Percentiles rank a stretch among this genome's conserved stretches.
Conservation (phyloP, 345 rosid genomes). For the Salix caprea region DNA sequence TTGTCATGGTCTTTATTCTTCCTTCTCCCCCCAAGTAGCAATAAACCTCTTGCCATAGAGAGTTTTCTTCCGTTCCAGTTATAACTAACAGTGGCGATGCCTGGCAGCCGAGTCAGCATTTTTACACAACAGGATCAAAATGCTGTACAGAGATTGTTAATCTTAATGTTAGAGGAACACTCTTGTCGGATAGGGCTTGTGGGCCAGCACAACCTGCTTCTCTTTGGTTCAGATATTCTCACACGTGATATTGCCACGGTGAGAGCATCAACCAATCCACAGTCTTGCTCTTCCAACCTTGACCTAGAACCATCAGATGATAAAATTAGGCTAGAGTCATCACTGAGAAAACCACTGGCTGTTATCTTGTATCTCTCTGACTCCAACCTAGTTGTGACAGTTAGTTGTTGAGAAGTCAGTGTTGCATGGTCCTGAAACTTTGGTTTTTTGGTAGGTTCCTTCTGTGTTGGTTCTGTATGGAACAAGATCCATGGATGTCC, state of each 20-base stretch:
- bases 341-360: slow-evolving; percentile 4
- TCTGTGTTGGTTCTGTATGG: slow-evolving; percentile 7
- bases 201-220: slow-evolving; percentile 6
- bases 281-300: slow-evolving; percentile 13
- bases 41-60: not conserved
- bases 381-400: not conserved
- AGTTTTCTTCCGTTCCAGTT: not conserved
- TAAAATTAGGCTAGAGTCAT: slow-evolving; percentile 4
- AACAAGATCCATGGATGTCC: slow-evolving; percentile 18
- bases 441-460: not conserved
- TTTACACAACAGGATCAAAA: not conserved
- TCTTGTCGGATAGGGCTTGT: slow-evolving; percentile 7
- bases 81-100: not conserved
- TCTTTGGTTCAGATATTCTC: slow-evolving; percentile 17
- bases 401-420: slow-evolving; percentile 4
- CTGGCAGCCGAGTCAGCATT: not conserved
- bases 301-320: slow-evolving; percentile 1
- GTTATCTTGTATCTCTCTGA: slow-evolving; percentile 1
- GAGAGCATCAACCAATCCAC: slow-evolving; percentile 10
- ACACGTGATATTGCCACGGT: slow-evolving; percentile 15
- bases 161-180: slow-evolving; percentile 16
- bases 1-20: not conserved
- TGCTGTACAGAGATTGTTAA: slow-evolving; percentile 18
- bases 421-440: slow-evolving; percentile 2
- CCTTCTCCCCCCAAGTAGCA: not conserved